Conservation (phyloP, 202 grass and related monocot species). For the Musa balbisiana region DNA sequence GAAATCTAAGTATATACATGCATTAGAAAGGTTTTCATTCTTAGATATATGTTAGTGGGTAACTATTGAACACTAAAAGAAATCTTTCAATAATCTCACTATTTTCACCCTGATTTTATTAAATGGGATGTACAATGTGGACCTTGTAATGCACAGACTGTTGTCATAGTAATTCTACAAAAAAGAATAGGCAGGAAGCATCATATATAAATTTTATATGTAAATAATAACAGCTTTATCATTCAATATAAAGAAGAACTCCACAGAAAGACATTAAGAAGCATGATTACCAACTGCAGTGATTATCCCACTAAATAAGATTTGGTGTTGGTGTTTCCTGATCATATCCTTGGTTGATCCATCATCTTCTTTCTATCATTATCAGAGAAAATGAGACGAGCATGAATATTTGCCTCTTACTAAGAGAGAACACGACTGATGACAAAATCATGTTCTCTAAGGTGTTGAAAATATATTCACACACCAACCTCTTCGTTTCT, state of each 20-base stretch:
- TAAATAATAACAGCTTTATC: too few relatives aligned
- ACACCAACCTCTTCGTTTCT: constrained; percentile 42
- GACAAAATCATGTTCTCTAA: neutral
- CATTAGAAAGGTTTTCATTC: neutral
- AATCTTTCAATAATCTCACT: neutral
- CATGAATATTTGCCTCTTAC: neutral
- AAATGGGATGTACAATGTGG: too few relatives aligned
- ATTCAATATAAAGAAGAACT: neutral
- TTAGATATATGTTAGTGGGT: neutral
- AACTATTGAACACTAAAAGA: neutral
- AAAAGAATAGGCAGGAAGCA: neutral
- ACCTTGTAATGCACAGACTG: neutral
- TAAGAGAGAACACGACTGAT: neutral
- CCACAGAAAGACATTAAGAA: neutral
- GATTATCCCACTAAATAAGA: constrained; percentile 93
- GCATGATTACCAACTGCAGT: constrained; percentile 74
- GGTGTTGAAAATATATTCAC: neutral
- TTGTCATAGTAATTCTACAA: neutral
- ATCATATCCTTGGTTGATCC: constrained; percentile 75
- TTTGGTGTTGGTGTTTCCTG: constrained; percentile 79
- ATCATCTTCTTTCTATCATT: constrained; percentile 54
- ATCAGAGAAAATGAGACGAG: neutral
- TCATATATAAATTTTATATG: neutral
- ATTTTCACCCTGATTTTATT: neutral
- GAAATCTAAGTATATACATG: neutral